A percentile compares a stretch with the other conserved stretches of the same genome.
These are phyloP conservation scores for Colletotrichum chlorophyti DNA, from an alignment of 2,329 filamentous ascomycete species.

Conservation along the genomic window DNA sequence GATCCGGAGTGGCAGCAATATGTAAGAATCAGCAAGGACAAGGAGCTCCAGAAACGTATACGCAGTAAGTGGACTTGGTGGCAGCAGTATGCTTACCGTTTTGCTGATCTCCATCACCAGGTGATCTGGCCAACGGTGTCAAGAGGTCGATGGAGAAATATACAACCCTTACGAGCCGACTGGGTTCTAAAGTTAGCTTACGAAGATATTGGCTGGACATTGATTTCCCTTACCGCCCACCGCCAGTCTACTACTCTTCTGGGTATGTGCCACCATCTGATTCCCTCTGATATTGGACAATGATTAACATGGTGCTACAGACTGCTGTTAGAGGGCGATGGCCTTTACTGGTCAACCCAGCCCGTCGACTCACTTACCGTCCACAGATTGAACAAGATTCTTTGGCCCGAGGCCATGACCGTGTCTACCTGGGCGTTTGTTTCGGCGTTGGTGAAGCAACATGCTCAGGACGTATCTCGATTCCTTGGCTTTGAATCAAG, in stretches of 20 bases:
- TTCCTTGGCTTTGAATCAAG: conserved; percentile 51
- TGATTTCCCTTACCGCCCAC: conserved; percentile 64
- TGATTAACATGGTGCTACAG: conserved; percentile 42
- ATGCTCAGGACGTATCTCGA: conserved; percentile 49
- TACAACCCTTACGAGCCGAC: conserved; percentile 50
- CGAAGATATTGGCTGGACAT: conserved; percentile 67
- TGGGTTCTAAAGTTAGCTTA: too few species aligned
- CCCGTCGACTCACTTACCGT: conserved; percentile 56
- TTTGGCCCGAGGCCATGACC: conserved; percentile 61
- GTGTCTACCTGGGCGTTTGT: conserved; percentile 59
- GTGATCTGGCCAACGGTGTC: conserved; percentile 52
- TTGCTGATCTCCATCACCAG: conserved; percentile 37
- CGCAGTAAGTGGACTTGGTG: conserved; percentile 5
- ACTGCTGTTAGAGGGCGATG: conserved; percentile 56
- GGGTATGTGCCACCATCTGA: conserved; percentile 55
- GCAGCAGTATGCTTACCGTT: neutral
- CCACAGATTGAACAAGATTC: conserved; percentile 51
- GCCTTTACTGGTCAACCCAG: conserved; percentile 53
- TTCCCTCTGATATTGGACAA: neutral
- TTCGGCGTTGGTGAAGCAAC: conserved; percentile 53
- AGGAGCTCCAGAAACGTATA: conserved; percentile 52
- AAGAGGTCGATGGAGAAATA: conserved; percentile 49
- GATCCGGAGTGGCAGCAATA: conserved; percentile 72
- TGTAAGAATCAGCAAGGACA: conserved; percentile 62
- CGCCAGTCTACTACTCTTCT: conserved; percentile 64